Evolutionary conservation across 352 stramenopile species (phyloP).

Genomic region (Aphanomyces stellatus): DNA sequence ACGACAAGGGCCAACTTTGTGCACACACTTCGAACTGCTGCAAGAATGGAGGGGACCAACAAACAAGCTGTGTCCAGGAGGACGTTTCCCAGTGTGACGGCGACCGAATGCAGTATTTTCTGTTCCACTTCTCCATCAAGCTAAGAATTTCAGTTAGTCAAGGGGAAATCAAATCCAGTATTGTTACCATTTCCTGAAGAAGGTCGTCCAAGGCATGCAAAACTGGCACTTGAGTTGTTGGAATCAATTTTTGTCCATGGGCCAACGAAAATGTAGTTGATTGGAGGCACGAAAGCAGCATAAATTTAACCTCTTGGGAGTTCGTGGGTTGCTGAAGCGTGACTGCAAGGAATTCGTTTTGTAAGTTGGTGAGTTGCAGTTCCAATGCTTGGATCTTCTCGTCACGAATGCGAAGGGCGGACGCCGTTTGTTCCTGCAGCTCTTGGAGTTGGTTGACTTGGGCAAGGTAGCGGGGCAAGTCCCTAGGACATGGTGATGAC

Average conservation of each 20-base stretch:
- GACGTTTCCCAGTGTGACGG: neutral
- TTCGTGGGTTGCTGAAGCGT: neutral
- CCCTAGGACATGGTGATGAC: neutral
- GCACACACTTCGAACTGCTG: neutral
- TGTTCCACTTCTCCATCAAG: conserved; percentile 10
- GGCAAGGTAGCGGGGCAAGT: neutral
- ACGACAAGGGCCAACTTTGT: neutral
- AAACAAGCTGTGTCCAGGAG: neutral
- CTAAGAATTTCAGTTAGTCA: neutral
- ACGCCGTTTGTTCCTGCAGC: neutral
- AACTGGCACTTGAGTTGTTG: neutral
- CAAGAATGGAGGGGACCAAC: neutral
- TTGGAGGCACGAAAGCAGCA: neutral
- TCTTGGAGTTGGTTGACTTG: neutral
- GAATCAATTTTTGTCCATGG: neutral
- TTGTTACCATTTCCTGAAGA: neutral
- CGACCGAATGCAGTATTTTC: neutral
- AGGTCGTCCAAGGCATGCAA: conserved; percentile 6
- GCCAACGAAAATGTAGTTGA: neutral
- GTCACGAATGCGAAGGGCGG: neutral
- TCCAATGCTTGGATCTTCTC: neutral
- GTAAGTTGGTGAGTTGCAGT: neutral
- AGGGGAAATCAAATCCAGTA: no score
- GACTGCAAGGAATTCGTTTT: conserved; percentile 1
- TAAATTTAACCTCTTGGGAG: neutral